Evolutionary conservation across 352 stramenopile genomes (phyloP), one percentile per base, ranked within the genome.

Genomic region (Phytophthora parvispora): DNA sequence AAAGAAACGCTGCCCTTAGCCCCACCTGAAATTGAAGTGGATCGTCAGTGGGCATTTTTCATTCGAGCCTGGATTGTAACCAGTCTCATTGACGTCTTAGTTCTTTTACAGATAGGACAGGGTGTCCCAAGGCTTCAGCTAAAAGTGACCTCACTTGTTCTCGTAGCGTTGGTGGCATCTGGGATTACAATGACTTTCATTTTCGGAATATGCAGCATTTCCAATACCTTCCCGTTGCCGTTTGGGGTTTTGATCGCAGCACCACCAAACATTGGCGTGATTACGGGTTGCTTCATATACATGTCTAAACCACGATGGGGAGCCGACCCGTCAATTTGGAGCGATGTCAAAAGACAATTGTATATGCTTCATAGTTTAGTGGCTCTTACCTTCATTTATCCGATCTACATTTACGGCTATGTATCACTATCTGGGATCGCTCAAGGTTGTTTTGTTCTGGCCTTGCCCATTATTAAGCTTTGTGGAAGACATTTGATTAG

Each of bases 351-450:
- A 15, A n/a, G 32, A 12, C 32, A 40, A 40, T 12, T 40, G 18
- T 40, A 16, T 15, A 40, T 40, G 32, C 32, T n/a, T 10, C 13
- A 18, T 15, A 40, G 32, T 24, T 28, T 73, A n/a, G 29, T 69
- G 3, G 22, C 40, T 6, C 50, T 69, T 4, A 60, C 55, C 1
- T 65, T 73, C 22, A 42, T 68, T 4, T 75, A 78, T 27, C 54
- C 71, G 16, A 12, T 72, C 7, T 72, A 59, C 36, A 67, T 60
- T n/a, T 62, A 53, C 25, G 64, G 29, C 10, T 67, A 64, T 38
- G 25, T 54, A 1, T 45, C 36, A 0, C 15, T 66, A 4, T 20
- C 55, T 8, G 27, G 57, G 4, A 8, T 56, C 16, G 12, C 34
- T 6, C 71, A 71, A 60, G 31, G 25, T 5, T 36, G 45, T 3